Conservation (phyloP, 495 filamentous ascomycete species). For the Talaromyces thailandensis region DNA sequence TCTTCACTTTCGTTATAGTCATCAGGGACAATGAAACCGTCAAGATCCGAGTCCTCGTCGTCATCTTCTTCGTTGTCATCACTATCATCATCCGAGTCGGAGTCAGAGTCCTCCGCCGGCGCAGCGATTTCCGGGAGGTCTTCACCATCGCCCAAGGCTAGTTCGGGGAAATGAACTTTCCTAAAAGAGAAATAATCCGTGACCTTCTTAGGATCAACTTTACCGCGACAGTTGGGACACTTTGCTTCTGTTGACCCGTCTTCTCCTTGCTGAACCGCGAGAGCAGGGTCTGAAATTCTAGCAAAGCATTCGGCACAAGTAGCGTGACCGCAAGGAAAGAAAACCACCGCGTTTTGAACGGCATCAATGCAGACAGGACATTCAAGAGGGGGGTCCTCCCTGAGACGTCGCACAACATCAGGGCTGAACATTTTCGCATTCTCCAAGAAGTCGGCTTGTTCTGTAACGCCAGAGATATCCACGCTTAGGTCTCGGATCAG, state of each 20-base stretch:
- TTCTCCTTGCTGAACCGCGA: constrained; percentile 45
- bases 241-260: constrained; percentile 45
- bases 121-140: constrained; percentile 28
- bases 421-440: constrained; percentile 55
- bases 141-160: constrained; percentile 19
- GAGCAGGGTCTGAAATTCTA: constrained; percentile 54
- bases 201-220: constrained; percentile 54
- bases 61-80: constrained; percentile 30
- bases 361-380: constrained; percentile 80
- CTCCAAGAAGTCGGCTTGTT: constrained; percentile 53
- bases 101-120: constrained; percentile 30
- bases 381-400: constrained; percentile 46
- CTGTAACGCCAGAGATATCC: constrained; percentile 40
- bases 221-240: constrained; percentile 70
- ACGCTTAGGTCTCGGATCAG: constrained; percentile 68
- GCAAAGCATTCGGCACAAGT: constrained; percentile 74
- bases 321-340: constrained; percentile 79
- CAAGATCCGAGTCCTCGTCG: constrained; percentile 42
- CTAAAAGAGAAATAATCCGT: constrained; percentile 69
- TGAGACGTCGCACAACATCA: constrained; percentile 61
- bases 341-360: constrained; percentile 65
- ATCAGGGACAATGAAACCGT: constrained; percentile 51
- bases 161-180: constrained; percentile 56
- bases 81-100: constrained; percentile 20
- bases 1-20: constrained; percentile 20